Base-by-base conservation (phyloP, 495 filamentous ascomycete genomes). In the Oleoguttula mirabilis region DNA sequence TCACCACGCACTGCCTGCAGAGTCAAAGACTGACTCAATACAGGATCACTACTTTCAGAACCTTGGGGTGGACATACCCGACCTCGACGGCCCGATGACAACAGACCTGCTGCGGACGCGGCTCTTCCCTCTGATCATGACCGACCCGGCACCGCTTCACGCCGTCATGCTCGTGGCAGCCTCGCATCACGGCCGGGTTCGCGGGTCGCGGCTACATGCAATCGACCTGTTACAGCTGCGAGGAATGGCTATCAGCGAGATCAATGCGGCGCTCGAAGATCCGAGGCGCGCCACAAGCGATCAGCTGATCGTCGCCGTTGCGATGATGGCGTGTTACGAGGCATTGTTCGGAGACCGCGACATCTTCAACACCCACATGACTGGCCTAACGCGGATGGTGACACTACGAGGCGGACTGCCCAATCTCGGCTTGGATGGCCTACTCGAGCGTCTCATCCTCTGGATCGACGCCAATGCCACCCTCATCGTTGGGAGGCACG, bases 121-220 rank as follows among this genome's bases (percentile, higher is more conserved):
- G n/a, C 70, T 66, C 64, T 66, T 67, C 39, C 67, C 67, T 3
- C 50, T 69, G 12, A 60, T 60, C 10, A 61, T 66, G 50, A 61
- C 56, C 17, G 65, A 67, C 34, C 54, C 57, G 1, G 56, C 66
- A n/a, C 51, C 64, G 12, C 64, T 69, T 43, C 60, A 59, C 1
- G 60, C 67, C 14, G 59, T 67, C 39, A 43, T 70, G 28, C 58
- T 72, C 2, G 55, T 67, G 28, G 55, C 66, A 0, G 62, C 63
- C 10, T 61, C 61, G 3, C 60, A 70, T 43, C 66, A 62, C 40
- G 55, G 55, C 28, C 54, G 57, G 5, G 24, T 63, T 21, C 51
- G 51, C 12, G 36, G 43, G 12, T 42, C 16, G 21, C 36, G n/a
- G 7, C 32, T 28, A 7, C 45, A 44, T 21, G 7, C 39, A 10